Base-by-base conservation (phyloP, 2,329 filamentous ascomycete species). In the Aureobasidium leucospermi region DNA sequence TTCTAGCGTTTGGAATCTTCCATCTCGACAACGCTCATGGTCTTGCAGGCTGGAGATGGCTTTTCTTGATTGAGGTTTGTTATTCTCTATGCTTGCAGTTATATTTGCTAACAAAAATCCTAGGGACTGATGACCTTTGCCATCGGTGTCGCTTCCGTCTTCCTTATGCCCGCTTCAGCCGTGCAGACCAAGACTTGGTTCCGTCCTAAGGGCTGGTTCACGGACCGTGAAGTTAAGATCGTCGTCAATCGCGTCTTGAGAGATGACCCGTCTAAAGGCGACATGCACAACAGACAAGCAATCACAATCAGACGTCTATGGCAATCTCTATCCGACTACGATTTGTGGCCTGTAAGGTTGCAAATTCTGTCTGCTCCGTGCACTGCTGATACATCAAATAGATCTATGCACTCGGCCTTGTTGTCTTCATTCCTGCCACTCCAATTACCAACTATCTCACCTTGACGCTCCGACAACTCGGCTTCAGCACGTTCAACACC, bases 231-330 rank as follows among this genome's bases (percentile, higher is more conserved):
- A 23, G 45, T 47, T 23, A 59, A 48, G 29, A 51, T 59, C 34
- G 43, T 59, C 9, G 56, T 59, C 28, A 59, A 59, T 4, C 43
- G 56, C 9, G 45, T 59, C 2, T n/a, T 85, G 1, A 79, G 84
- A 1, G 84, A 87, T 46, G 84, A 85, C 62, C 82, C 82, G 0
- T 67, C 64, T 58, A 71, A 71, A 43, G 80, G 80, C 58, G 77
- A 78, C 55, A 84, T 86, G 81, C 81, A 85, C 68, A 85, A 85
- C 65, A 77, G 83, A 5, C 73, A 85, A 67, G 77, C 79, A 0
- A 78, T 85, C 36, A 81, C 79, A 0, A 75, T 72, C 11, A 73
- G 67, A 48, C 70, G 67, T 41, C 75, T 85, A 4, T 82, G 78
- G 77, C 73, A 78, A 29, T 76, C 78, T 0, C 63, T 84, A 29